phyloP scores from a whole-genome alignment of 2,329 filamentous ascomycete genomes.

The Aspergillus chevalieri region DNA sequence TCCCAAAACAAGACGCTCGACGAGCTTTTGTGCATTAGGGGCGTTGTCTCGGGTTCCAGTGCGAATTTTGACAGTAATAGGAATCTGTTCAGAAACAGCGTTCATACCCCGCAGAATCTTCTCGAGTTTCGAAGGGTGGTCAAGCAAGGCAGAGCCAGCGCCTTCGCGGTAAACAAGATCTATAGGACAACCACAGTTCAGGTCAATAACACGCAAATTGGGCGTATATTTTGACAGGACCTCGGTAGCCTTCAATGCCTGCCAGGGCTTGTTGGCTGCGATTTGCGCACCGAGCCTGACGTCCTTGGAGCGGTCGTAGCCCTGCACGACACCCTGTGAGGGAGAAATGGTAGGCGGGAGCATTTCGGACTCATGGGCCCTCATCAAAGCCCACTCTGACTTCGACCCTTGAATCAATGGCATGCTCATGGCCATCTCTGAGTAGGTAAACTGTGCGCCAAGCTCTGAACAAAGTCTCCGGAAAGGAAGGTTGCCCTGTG shows the following conservation, averaged over 20 bases:
- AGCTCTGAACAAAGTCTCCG: slow-evolving; percentile 82
- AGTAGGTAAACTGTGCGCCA: slow-evolving; percentile 90
- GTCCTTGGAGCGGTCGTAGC: slow-evolving; percentile 77
- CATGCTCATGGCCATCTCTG: slow-evolving; percentile 93
- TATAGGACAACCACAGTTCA: slow-evolving; percentile 97
- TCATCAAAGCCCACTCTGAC: slow-evolving; percentile 90
- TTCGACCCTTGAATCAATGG: slow-evolving; percentile 85
- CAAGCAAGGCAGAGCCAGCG: slow-evolving; percentile 86
- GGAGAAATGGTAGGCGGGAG: slow-evolving; percentile 61
- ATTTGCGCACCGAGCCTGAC: slow-evolving; percentile 89
- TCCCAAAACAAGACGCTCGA: slow-evolving; percentile 77
- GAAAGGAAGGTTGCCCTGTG: slow-evolving; percentile 93
- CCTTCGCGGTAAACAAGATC: slow-evolving; percentile 86
- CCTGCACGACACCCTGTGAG: slow-evolving; percentile 54
- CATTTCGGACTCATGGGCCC: slow-evolving; percentile 80
- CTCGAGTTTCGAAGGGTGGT: slow-evolving; percentile 78
- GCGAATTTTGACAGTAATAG: slow-evolving; percentile 90
- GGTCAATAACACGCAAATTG: slow-evolving; percentile 79
- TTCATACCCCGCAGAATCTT: slow-evolving; percentile 97
- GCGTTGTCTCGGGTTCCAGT: slow-evolving; percentile 77
- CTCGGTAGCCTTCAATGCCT: slow-evolving; percentile 82
- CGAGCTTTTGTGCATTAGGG: slow-evolving; percentile 73
- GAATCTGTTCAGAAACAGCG: slow-evolving; percentile 78
- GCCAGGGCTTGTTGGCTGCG: slow-evolving; percentile 84
- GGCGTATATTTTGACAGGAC: slow-evolving; percentile 70